A percentile compares a stretch with the other conserved stretches of the same genome.
These are phyloP conservation scores for Friedmanniomyces endolithicus DNA, from an alignment of 495 filamentous ascomycete genomes.

Conservation along the genomic window DNA sequence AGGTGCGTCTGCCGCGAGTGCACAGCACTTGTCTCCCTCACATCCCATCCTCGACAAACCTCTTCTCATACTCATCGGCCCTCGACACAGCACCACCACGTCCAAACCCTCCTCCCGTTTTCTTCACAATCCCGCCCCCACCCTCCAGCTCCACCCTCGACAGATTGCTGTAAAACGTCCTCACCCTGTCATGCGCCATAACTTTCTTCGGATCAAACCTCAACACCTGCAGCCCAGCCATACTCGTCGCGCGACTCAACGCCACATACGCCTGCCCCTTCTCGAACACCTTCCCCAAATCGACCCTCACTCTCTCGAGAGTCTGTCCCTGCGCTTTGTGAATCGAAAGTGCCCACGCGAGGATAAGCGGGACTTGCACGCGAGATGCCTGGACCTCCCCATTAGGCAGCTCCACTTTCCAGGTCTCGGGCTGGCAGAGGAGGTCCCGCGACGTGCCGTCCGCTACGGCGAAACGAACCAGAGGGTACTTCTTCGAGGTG, in stretches of 20 bases:
- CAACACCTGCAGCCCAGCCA: conserved; percentile 77
- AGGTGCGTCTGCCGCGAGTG: no score
- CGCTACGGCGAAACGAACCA: conserved; percentile 66
- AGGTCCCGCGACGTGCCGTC: conserved; percentile 69
- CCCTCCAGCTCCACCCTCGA: conserved; percentile 39
- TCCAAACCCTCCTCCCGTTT: neutral
- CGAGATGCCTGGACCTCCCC: conserved; percentile 86
- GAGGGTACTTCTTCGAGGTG: conserved; percentile 46
- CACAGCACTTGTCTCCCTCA: neutral
- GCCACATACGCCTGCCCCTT: conserved; percentile 87
- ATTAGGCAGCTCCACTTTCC: conserved; percentile 94
- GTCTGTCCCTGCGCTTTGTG: conserved; percentile 98
- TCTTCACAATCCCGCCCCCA: neutral
- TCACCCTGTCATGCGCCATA: conserved; percentile 82
- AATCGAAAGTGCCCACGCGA: conserved; percentile 94
- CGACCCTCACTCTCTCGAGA: conserved; percentile 86
- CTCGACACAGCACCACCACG: neutral
- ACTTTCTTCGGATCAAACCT: conserved; percentile 84
- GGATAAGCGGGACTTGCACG: conserved; percentile 67
- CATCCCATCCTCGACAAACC: conserved; percentile 8
- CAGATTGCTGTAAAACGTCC: conserved; percentile 70
- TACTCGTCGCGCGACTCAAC: conserved; percentile 70
- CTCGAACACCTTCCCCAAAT: conserved; percentile 83
- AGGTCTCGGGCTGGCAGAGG: conserved; percentile 72
- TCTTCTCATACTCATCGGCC: conserved; percentile 16